These are phyloP conservation scores for Juncus effusus DNA, from an alignment of 176 grass and related monocot species.

Conservation along the genomic window DNA sequence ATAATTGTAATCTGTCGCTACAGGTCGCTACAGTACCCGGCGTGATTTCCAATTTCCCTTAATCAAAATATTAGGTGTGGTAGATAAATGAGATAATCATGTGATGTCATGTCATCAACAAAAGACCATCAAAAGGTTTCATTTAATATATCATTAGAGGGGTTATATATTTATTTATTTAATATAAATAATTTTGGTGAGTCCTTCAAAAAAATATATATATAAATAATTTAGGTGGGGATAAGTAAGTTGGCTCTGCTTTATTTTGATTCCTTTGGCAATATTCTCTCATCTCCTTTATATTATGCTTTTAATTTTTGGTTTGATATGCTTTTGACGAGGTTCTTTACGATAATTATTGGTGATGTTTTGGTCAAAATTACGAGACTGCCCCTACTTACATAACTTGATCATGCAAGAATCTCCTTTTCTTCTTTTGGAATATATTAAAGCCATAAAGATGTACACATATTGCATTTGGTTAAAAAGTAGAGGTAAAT, in stretches of 20 bases:
- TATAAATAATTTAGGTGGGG: constrained; percentile 18
- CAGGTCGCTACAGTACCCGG: too few relatives aligned
- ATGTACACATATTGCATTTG: constrained; percentile 15
- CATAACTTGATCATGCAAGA: constrained; percentile 27
- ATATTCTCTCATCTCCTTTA: constrained; percentile 32
- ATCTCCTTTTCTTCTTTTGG: constrained; percentile 41
- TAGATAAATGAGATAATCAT: background rate
- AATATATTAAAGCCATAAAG: constrained; percentile 46
- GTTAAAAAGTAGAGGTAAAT: constrained; percentile 18
- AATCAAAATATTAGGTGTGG: constrained; percentile 19
- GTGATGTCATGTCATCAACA: background rate
- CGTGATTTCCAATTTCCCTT: too few relatives aligned
- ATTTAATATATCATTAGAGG: too few relatives aligned
- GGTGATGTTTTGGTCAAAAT: constrained; percentile 22
- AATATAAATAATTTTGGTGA: background rate
- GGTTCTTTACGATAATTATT: constrained; percentile 35
- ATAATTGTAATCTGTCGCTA: too few relatives aligned
- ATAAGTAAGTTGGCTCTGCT: constrained; percentile 14
- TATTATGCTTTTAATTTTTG: constrained; percentile 31
- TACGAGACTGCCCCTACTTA: constrained; percentile 9
- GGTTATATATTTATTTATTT: too few relatives aligned
- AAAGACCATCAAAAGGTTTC: background rate
- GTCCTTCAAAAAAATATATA: background rate
- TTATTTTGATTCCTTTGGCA: constrained; percentile 34
- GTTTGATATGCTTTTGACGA: constrained; percentile 26